phyloP scores from a whole-genome alignment of 2,329 filamentous ascomycete genomes.

The Geosmithia flava region DNA sequence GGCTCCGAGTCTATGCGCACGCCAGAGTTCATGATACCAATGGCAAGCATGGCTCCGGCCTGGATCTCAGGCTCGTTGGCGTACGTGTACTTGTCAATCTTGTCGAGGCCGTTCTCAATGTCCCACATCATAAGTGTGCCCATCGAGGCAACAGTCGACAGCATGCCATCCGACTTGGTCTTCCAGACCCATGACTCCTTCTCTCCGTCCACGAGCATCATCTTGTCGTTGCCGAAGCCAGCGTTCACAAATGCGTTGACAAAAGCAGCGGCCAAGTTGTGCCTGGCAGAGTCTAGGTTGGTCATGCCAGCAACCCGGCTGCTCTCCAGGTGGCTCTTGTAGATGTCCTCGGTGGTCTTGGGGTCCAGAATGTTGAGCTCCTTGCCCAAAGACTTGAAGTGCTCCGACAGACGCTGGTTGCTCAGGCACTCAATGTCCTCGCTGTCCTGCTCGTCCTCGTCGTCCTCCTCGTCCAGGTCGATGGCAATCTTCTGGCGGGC shows the following conservation, averaged over 20 bases:
- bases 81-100: slow-evolving; percentile 91
- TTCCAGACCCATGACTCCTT: slow-evolving; percentile 98
- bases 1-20: slow-evolving; percentile 84
- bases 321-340: slow-evolving; percentile 97
- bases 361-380: slow-evolving; percentile 95
- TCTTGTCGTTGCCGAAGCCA: slow-evolving; percentile 89
- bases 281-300: slow-evolving; percentile 86
- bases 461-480: slow-evolving; percentile 50
- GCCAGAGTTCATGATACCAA: slow-evolving; percentile 91
- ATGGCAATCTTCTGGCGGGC: slow-evolving; percentile 83
- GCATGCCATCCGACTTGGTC: slow-evolving; percentile 96
- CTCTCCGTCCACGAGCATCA: slow-evolving; percentile 86
- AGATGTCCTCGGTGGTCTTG: slow-evolving; percentile 95
- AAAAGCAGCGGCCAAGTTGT: slow-evolving; percentile 91
- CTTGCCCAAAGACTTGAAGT: slow-evolving; percentile 90
- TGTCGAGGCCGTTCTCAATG: slow-evolving; percentile 80
- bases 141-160: slow-evolving; percentile 88
- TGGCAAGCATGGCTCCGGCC: slow-evolving; percentile 83
- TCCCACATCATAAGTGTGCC: slow-evolving; percentile 92
- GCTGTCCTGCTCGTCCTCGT: slow-evolving; percentile 43
- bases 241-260: slow-evolving; percentile 97
- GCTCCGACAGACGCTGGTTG: slow-evolving; percentile 77
- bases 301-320: slow-evolving; percentile 85
- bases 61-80: slow-evolving; percentile 68
- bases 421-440: slow-evolving; percentile 74